Evolutionary conservation across 2,329 filamentous ascomycete species (phyloP), one percentile per base, ranked within the genome.

Genomic region (Claviceps cyperi): DNA sequence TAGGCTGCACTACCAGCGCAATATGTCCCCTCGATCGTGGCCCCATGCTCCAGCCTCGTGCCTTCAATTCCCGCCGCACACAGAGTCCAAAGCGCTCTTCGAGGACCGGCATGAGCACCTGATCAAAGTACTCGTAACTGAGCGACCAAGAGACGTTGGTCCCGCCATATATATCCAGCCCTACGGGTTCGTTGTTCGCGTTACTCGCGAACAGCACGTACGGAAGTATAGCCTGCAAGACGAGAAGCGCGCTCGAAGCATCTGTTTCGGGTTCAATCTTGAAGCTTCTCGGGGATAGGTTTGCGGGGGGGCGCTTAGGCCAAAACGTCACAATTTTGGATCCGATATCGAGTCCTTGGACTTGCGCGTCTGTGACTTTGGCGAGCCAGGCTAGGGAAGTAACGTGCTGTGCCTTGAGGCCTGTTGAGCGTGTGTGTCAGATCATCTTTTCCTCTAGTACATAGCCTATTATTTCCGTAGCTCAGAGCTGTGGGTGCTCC

Each of bases 101-200:
- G 0, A 83, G 62, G 0, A 69, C 65, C 2, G 78, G 78, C 35
- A 81, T 62, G 1, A 83, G 66, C 0, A 82, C 73, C 56, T 81
- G 78, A 56, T 80, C 76, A 3, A 81, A 63, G 57, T 82, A 83
- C 57, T 83, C 78, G 52, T 70, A 80, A n/a, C 72, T 77, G 1
- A 71, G 66, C 0, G 77, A 78, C 57, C 71, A 78, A 9, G 68
- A 65, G 2, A 77, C 73, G 54, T 83, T 81, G 1, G 78, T 81
- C 15, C 79, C 78, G 5, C 78, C 78, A 1, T 70, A 67, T 6
- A 83, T 71, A 17, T 69, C 67, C 5, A 81, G 55, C 32, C 68
- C 67, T 21, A 80, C 64, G 1, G 71, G 68, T 24, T 71, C 65
- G 6, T 57, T 60, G n/a, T 53, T 59, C 6, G 66, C 64, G 52